Evolutionary conservation across 495 filamentous ascomycete genomes (phyloP), one percentile per base, ranked within the genome.

Genomic region (Penicillium dipodomyicola): DNA sequence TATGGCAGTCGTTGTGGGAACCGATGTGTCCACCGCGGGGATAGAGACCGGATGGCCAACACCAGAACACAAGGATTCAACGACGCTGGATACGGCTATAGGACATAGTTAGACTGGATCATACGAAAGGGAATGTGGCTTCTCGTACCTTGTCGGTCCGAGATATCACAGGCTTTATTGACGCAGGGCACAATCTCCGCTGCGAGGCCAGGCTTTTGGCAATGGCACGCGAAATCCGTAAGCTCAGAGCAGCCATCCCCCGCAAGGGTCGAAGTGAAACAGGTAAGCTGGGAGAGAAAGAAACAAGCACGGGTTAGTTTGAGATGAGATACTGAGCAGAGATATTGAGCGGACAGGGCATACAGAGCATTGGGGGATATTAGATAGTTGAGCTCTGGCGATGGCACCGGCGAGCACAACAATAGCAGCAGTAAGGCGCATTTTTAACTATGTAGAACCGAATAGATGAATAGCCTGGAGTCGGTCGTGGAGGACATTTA

Each of bases 1-100:
- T 76, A 74, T 11, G 73, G 72, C 42, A 78, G 74, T 37, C 54
- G 58, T 25, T 46, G 42, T 52, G 54, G 44, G 43, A 45, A 23
- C 22, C 12, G 43, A 45, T 45, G 43, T 45, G 14, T 45, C 43
- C 22, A 45, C 22, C 43, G 43, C 42, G 43, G 43, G 43, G 22
- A 45, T 45, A 45, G 43, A 45, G 23, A 45, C 12, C 43, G 43
- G 43, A 45, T 45, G 43, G 22, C 43, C 43, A 45, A n/a, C 43
- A 45, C 44, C 35, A 6, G n/a, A 48, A 47, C 44, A 59, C 40
- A 48, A 52, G 43, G 48, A 41, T 22, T 22, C 27, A 49, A 53
- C 39, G 35, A 56, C 9, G 35, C 44, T 14, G 45, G 45, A 53
- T 51, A 64, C 29, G 20, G n/a, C 23, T 52, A 50, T 25, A 48